Percentiles rank a stretch among this genome's conserved stretches.
phyloP scores from a whole-genome alignment of 495 filamentous ascomycete genomes.

The Neurospora sp. region DNA sequence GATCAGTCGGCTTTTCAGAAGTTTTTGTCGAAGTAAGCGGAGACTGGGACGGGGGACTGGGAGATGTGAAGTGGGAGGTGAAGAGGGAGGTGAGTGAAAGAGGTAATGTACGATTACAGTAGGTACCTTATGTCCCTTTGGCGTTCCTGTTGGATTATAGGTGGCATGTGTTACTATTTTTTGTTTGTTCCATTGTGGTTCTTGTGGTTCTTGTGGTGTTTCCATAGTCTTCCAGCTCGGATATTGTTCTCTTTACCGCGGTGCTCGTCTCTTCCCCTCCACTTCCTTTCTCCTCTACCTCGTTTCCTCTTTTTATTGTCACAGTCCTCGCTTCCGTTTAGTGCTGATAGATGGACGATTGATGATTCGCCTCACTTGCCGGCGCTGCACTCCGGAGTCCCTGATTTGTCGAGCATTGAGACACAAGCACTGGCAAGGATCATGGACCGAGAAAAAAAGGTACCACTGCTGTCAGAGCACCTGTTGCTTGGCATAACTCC shows the following conservation, averaged over 20 bases:
- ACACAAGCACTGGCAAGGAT: neutral
- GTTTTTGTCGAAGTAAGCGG: slow-evolving; percentile 64
- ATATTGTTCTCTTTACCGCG: neutral
- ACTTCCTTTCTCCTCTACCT: neutral
- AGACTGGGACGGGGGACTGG: too few relatives aligned
- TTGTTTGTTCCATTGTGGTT: neutral
- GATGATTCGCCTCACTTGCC: too few relatives aligned
- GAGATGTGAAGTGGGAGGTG: neutral
- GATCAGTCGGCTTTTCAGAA: slow-evolving; percentile 89
- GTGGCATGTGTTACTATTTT: neutral
- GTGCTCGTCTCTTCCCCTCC: neutral
- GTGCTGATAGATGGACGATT: too few relatives aligned
- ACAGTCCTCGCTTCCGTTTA: neutral
- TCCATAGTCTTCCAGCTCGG: neutral
- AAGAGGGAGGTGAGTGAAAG: neutral
- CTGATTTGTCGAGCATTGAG: neutral
- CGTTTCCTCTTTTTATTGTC: neutral
- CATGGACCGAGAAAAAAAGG: neutral
- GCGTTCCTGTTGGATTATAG: neutral
- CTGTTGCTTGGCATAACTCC: neutral
- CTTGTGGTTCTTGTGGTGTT: neutral
- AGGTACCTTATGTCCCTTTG: neutral
- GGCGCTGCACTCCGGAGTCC: neutral
- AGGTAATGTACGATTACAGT: neutral
- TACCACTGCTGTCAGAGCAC: neutral